Conservation (phyloP, 2,329 filamentous ascomycete genomes). For the Fusarium oligoseptatum region DNA sequence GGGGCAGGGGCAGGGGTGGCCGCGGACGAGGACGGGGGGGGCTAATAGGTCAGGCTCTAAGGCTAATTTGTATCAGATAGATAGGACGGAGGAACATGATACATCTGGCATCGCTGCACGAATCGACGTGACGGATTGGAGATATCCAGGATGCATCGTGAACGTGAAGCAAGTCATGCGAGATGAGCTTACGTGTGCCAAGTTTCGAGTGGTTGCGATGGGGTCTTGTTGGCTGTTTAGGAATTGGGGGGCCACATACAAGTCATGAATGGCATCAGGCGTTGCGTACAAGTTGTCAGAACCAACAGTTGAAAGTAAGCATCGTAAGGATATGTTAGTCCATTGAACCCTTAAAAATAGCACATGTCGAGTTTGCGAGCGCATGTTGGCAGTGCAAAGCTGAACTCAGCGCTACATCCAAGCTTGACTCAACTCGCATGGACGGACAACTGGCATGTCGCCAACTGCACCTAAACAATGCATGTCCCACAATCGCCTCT, state of each 20-base stretch:
- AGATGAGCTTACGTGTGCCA: constrained; percentile 21
- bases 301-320: background rate
- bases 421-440: background rate
- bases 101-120: constrained; percentile 22
- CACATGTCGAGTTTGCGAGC: background rate
- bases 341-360: background rate
- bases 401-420: background rate
- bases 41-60: constrained; percentile 14
- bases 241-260: background rate
- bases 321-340: background rate
- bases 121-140: constrained; percentile 7
- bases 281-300: background rate
- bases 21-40: constrained; percentile 44
- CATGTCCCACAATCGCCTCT: background rate
- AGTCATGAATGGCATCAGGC: background rate
- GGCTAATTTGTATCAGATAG: constrained; percentile 28
- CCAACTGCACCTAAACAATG: background rate
- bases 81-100: constrained; percentile 18
- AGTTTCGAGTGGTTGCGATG: background rate
- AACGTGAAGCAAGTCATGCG: constrained; percentile 3
- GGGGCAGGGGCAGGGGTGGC: constrained; percentile 48
- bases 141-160: background rate
- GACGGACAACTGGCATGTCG: background rate
- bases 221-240: constrained; percentile 5
- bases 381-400: background rate